phyloP scores from a whole-genome alignment of 345 rosid species.

The Salix viminalis region DNA sequence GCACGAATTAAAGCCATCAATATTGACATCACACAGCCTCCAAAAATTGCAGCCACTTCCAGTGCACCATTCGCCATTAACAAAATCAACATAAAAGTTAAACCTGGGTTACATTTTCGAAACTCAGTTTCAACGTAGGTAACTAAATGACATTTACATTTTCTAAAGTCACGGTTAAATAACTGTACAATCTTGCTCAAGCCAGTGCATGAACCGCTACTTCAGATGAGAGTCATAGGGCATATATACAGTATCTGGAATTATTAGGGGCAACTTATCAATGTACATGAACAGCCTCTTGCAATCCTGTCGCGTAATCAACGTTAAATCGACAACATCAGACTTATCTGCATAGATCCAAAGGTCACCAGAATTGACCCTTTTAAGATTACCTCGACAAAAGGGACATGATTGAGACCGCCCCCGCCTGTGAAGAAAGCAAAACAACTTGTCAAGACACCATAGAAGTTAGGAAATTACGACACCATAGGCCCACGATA shows the following conservation, averaged over 20 bases:
- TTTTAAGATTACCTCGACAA: conserved; percentile 57
- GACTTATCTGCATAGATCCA: conserved; percentile 51
- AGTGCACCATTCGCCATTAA: background rate
- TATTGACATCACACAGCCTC: background rate
- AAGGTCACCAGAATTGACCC: conserved; percentile 64
- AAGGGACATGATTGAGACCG: conserved; percentile 68
- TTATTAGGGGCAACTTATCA: conserved; percentile 52
- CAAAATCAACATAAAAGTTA: background rate
- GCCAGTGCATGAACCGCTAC: conserved; percentile 16
- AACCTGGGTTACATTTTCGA: background rate
- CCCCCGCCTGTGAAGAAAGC: conserved; percentile 46
- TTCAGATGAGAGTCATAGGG: conserved; percentile 41
- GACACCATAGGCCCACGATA: too few species aligned
- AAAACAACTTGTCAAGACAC: conserved; percentile 55
- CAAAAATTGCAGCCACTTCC: background rate
- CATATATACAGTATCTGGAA: conserved; percentile 44
- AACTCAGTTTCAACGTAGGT: background rate
- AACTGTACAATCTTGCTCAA: background rate
- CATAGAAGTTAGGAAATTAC: background rate
- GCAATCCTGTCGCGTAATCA: conserved; percentile 51
- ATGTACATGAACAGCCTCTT: conserved; percentile 53
- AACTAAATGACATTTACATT: background rate
- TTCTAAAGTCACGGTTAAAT: background rate
- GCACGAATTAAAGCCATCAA: background rate
- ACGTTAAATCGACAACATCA: conserved; percentile 46